Evolutionary conservation across 768 basidiomycete genomes (phyloP), one percentile per base, ranked within the genome.

Genomic region (Russula olivacea): DNA sequence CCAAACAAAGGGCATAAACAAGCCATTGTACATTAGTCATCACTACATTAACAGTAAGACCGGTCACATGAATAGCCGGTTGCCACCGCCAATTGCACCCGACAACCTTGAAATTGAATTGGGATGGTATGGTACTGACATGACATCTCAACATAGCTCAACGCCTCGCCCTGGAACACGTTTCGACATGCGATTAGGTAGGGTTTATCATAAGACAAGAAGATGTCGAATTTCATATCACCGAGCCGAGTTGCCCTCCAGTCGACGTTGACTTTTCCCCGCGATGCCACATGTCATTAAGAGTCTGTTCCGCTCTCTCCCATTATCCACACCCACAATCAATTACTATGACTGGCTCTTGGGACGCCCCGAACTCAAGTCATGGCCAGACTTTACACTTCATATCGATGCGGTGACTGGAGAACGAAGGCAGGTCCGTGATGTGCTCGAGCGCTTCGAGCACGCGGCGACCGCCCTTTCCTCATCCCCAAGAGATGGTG

Each of bases 401-500:
- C 78, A 83, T 48, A 77, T 90, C 58, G 82, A 91, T 66, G 79
- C 79, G 0, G 68, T 74, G 38, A 83, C 83, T 0, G 84, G 81
- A 3, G 69, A 76, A 59, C 75, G 70, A 55, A 72, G 80, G 14
- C 78, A 75, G 12, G 81, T 75, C 65, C 76, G 73, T 28, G 78
- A 87, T 62, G 80, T 87, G 64, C 56, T 77, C 15, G 79, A 80
- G 41, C 76, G 77, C 15, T 78, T 88, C 0, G 74, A 77, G 10
- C 77, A 83, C 55, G 80, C 80, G 17, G 81, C 84, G 3, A 87
- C 86, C 0, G 85, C 81, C 70, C 74, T n/a, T n/a, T 23, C 60
- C 23, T 34, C 66, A 3, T 76, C 81, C 6, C 61, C 74, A 14
- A 66, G 73, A 0, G 70, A 79, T 19, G 86, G 86, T 0, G 87